Base-by-base conservation (phyloP, 768 basidiomycete species). In the Hygrocybe coccinea region DNA sequence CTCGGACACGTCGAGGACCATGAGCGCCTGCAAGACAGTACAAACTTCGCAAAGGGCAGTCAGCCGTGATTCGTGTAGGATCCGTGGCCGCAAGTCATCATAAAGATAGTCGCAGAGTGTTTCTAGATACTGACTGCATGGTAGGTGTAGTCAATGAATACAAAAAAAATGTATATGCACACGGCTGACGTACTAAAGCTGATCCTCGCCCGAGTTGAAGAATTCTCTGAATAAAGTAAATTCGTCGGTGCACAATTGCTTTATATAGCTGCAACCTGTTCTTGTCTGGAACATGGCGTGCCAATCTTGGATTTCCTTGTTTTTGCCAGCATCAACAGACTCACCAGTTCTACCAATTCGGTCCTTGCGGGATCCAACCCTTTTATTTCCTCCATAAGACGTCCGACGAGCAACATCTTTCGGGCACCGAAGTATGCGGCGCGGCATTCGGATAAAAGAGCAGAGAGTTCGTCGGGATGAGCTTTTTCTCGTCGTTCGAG, bases 41-140 rank as follows among this genome's bases (percentile, higher is more conserved):
- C 95, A 99, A 22, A 97, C 91, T 67, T 95, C 90, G 66, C 94
- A 95, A 1, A 99, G 82, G 0, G 85, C 85, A 1, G 87, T 86
- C 45, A 99, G 81, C 4, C 88, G 84, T 0, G 87, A 86, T 65
- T 97, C 95, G 62, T 97, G 95, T 2, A 97, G 79, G 59, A 99
- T 97, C 4, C 95, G 85, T 5, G 95, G 97, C 1, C 95, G 88
- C 1, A 99, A 82, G 60, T 95, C 92, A 67, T 98, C 97, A 66
- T 95, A 97, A 34, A 99, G 83, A 62, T 92, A 82, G 70, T 97
- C 95, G 61, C 94, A 97, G 0, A 98, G 79, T 2, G 80, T 86
- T 73, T 97, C 94, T 21, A 99, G 79, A 71, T 92, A 97, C 57
- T 83, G 79, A 64, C 94, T 97, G 51, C 14, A 25, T 10, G 19